A percentile compares a stretch with the other conserved stretches of the same genome.
These are phyloP conservation scores for Massarina eburnea DNA, from an alignment of 2,329 filamentous ascomycete genomes.

Conservation along the genomic window DNA sequence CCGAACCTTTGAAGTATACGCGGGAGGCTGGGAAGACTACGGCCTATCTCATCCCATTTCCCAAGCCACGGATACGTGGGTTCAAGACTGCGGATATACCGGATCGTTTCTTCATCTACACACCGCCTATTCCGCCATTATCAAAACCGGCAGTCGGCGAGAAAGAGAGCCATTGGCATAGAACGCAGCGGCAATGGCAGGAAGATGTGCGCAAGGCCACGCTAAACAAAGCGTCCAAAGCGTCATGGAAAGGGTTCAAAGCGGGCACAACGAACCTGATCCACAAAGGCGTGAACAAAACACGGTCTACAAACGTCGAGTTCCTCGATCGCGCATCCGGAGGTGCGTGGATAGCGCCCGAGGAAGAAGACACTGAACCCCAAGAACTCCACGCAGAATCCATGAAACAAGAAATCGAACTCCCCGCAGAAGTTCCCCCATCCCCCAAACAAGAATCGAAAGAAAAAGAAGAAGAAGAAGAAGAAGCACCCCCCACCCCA, in stretches of 20 bases:
- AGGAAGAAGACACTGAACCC: conserved; percentile 9
- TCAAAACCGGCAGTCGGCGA: conserved; percentile 44
- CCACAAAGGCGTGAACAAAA: conserved; percentile 44
- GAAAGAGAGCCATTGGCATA: conserved; percentile 47
- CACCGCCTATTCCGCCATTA: conserved; percentile 47
- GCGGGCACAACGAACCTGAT: conserved; percentile 45
- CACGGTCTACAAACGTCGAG: conserved; percentile 47
- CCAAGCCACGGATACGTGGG: conserved; percentile 43
- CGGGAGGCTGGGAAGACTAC: conserved; percentile 47
- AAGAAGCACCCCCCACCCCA: background rate
- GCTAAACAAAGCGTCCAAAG: conserved; percentile 42
- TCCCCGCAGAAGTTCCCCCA: conserved; percentile 14
- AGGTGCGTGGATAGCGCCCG: conserved; percentile 12
- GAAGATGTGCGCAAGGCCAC: conserved; percentile 49
- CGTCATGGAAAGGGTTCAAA: conserved; percentile 48
- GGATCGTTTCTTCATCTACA: conserved; percentile 49
- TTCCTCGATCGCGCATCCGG: conserved; percentile 46
- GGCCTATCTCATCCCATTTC: conserved; percentile 49
- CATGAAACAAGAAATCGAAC: conserved; percentile 7
- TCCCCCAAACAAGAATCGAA: conserved; percentile 16
- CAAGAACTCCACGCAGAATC: conserved; percentile 12
- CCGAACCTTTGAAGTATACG: conserved; percentile 43
- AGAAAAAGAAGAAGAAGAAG: conserved; percentile 1
- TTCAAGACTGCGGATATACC: conserved; percentile 38
- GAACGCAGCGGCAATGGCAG: conserved; percentile 50